Conservation (phyloP, 306 rosid species). For the Glycine soja region DNA sequence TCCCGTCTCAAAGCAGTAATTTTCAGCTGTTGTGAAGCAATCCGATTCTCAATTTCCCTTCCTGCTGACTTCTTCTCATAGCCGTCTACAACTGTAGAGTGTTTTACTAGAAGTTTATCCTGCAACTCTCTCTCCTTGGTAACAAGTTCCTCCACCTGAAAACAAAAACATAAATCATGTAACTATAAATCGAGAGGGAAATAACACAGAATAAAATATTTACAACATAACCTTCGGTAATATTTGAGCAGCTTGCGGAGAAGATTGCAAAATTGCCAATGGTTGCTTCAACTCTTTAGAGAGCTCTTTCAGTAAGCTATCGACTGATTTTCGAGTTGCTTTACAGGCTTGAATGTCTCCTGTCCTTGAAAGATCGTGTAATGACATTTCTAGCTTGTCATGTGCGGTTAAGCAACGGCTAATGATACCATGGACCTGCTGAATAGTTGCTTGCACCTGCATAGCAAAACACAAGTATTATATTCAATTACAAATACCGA, state of each 20-base stretch:
- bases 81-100: slow-evolving; percentile 83
- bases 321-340: slow-evolving; percentile 88
- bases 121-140: slow-evolving; percentile 86
- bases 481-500: slow-evolving; percentile 27
- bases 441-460: slow-evolving; percentile 84
- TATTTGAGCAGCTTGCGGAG: slow-evolving; percentile 81
- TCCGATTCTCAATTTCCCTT: slow-evolving; percentile 88
- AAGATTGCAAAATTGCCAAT: slow-evolving; percentile 74
- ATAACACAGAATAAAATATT: slow-evolving; percentile 30
- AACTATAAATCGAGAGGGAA: slow-evolving; percentile 31
- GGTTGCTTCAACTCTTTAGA: slow-evolving; percentile 83
- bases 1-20: slow-evolving; percentile 77
- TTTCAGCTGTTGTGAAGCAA: slow-evolving; percentile 80
- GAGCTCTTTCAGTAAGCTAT: slow-evolving; percentile 81
- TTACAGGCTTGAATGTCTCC: slow-evolving; percentile 91
- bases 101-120: slow-evolving; percentile 83
- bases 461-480: slow-evolving; percentile 39
- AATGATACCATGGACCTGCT: slow-evolving; percentile 63
- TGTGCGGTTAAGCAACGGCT: slow-evolving; percentile 71
- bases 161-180: slow-evolving; percentile 29
- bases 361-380: slow-evolving; percentile 87
- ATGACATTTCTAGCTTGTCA: slow-evolving; percentile 86
- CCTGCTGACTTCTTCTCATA: slow-evolving; percentile 87
- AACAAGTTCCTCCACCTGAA: slow-evolving; percentile 89
- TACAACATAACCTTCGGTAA: slow-evolving; percentile 72